phyloP scores from a whole-genome alignment of 148 eudicot species.

The Fagopyrum homotropicum region DNA sequence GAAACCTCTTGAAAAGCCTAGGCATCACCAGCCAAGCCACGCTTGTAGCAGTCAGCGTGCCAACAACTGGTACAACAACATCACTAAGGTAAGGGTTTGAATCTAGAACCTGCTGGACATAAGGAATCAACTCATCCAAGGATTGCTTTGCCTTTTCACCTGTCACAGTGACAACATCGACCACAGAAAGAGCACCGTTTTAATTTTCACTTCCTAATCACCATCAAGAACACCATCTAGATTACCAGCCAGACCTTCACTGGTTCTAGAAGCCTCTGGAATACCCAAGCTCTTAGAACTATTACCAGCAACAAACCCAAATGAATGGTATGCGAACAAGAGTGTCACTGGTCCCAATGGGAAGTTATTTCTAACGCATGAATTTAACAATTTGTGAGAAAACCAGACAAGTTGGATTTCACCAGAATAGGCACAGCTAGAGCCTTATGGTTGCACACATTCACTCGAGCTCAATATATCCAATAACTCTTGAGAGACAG shows the following conservation, averaged over 20 bases:
- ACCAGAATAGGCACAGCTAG: constrained; percentile 16
- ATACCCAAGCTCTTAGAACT: no score
- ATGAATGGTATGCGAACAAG: constrained; percentile 25
- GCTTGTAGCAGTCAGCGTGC: constrained; percentile 55
- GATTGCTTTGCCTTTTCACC: constrained; percentile 55
- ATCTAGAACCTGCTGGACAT: constrained; percentile 55
- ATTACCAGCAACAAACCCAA: no score
- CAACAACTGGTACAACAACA: constrained; percentile 68
- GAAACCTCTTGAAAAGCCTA: constrained; percentile 53
- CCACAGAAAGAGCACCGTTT: constrained; percentile 49
- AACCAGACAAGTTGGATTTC: constrained; percentile 15
- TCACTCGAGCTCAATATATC: no score
- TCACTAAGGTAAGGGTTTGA: constrained; percentile 72
- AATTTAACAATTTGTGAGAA: constrained; percentile 28
- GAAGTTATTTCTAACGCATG: constrained; percentile 13
- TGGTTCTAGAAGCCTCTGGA: no score
- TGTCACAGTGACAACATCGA: constrained; percentile 34
- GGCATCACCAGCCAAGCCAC: no score
- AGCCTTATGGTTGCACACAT: constrained; percentile 18
- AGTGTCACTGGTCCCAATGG: constrained; percentile 28
- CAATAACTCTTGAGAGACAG: no score
- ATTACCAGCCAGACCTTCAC: no score
- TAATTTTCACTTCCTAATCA: constrained; percentile 56
- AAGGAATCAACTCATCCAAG: constrained; percentile 49
- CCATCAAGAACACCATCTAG: no score